Percentiles rank a stretch among this genome's conserved stretches.
These are phyloP conservation scores for Moesziomyces parantarcticus DNA, from an alignment of 1,284 basidiomycete genomes.

Conservation along the genomic window DNA sequence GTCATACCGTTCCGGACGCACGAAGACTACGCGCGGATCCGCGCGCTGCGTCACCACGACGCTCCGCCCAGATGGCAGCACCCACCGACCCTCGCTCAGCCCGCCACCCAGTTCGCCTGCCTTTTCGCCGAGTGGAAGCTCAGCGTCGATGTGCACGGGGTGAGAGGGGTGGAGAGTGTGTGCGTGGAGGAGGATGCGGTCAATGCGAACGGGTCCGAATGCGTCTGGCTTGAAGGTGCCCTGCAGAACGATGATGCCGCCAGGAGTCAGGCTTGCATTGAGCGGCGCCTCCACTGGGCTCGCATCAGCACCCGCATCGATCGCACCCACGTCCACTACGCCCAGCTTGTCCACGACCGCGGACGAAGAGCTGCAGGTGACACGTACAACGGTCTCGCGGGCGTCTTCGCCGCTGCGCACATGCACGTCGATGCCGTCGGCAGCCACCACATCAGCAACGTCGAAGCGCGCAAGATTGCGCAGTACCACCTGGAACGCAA, in stretches of 20 bases:
- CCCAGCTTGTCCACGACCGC: not conserved
- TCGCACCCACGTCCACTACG: constrained; percentile 14
- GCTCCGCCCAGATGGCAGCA: constrained; percentile 5
- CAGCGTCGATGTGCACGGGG: no score
- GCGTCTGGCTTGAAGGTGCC: no score
- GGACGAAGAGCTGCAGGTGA: constrained; percentile 1
- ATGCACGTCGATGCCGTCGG: constrained; percentile 4
- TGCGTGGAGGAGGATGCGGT: no score
- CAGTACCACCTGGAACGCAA: constrained; percentile 23
- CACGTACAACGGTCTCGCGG: not conserved
- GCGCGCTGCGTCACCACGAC: constrained; percentile 11
- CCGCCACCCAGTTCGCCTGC: not conserved
- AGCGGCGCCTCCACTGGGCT: constrained; percentile 1
- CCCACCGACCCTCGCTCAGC: constrained; percentile 9
- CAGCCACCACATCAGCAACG: constrained; percentile 2
- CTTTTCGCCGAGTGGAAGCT: no score
- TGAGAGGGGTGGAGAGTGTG: no score
- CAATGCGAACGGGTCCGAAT: no score
- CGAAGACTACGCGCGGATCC: constrained; percentile 1
- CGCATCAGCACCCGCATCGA: constrained; percentile 1
- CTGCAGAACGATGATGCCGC: constrained; percentile 10
- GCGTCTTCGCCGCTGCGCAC: constrained; percentile 9
- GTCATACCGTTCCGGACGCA: constrained; percentile 13
- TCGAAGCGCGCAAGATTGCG: constrained; percentile 15
- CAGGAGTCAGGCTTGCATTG: not conserved